phyloP scores from a whole-genome alignment of 1,284 basidiomycete genomes.

The Grifola frondosa region DNA sequence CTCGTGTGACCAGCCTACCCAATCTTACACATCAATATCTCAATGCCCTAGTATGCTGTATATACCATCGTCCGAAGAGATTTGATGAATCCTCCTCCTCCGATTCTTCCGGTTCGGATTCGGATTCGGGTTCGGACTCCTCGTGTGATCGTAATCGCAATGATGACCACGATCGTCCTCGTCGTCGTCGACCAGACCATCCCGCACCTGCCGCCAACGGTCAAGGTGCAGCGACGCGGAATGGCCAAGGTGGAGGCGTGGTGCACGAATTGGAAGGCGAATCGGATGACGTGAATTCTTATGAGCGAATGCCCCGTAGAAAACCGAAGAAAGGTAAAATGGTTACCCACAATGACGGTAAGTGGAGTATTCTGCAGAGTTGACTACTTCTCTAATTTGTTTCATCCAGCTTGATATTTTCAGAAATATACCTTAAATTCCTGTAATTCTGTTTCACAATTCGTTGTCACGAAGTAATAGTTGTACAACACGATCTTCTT shows the following conservation, averaged over 20 bases:
- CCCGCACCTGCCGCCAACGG: conserved; percentile 21
- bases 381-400: too few species aligned
- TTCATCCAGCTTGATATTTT: too few species aligned
- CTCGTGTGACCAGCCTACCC: background rate
- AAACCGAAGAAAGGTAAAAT: conserved; percentile 46
- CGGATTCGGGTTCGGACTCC: conserved; percentile 42
- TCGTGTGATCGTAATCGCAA: conserved; percentile 25
- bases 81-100: conserved; percentile 83
- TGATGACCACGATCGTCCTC: conserved; percentile 21
- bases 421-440: too few species aligned
- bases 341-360: conserved; percentile 10
- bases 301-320: conserved; percentile 47
- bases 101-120: conserved; percentile 53
- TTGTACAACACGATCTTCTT: too few species aligned
- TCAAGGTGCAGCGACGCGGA: conserved; percentile 23
- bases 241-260: conserved; percentile 22
- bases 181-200: conserved; percentile 29
- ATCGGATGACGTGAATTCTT: conserved; percentile 49
- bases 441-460: too few species aligned
- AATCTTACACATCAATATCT: background rate
- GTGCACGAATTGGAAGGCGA: conserved; percentile 37
- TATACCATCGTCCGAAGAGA: conserved; percentile 76
- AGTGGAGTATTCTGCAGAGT: too few species aligned
- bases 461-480: too few species aligned
- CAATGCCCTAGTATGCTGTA: conserved; percentile 71